Percentiles rank a stretch among this genome's conserved stretches.
phyloP scores from a whole-genome alignment of 495 filamentous ascomycete species.

The Neurospora tetraspora region DNA sequence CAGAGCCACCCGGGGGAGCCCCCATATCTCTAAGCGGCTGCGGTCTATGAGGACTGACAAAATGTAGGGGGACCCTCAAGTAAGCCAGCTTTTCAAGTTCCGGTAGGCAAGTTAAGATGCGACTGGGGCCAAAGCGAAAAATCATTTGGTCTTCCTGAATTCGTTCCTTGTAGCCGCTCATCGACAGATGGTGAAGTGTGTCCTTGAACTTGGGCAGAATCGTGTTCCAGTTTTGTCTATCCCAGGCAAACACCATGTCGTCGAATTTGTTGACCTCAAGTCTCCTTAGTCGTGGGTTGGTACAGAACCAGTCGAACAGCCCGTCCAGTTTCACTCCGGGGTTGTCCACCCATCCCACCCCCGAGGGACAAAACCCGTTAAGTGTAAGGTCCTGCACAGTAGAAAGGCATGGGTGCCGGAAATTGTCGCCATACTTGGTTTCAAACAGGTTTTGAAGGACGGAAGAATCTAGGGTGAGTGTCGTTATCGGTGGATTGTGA shows the following conservation, averaged over 20 bases:
- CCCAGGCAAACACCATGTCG: not conserved
- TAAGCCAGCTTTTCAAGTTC: not conserved
- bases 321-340: not conserved
- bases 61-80: not conserved
- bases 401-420: not conserved
- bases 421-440: not conserved
- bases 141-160: not conserved
- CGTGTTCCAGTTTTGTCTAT: not conserved
- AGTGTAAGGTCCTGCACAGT: not conserved
- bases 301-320: not conserved
- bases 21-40: not conserved
- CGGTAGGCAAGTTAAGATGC: not conserved
- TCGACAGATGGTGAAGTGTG: not conserved
- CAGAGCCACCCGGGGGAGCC: not conserved
- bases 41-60: not conserved
- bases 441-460: not conserved
- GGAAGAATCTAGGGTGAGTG: not conserved
- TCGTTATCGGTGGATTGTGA: not conserved
- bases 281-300: not conserved
- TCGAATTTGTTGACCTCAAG: not conserved
- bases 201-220: not conserved
- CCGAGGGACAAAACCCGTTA: not conserved
- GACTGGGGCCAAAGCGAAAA: not conserved
- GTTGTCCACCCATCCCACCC: not conserved
- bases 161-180: not conserved